Evolutionary conservation across 1,139 yeast genomes (phyloP), one percentile per base, ranked within the genome.

Genomic region (Petasospora fabianii): DNA sequence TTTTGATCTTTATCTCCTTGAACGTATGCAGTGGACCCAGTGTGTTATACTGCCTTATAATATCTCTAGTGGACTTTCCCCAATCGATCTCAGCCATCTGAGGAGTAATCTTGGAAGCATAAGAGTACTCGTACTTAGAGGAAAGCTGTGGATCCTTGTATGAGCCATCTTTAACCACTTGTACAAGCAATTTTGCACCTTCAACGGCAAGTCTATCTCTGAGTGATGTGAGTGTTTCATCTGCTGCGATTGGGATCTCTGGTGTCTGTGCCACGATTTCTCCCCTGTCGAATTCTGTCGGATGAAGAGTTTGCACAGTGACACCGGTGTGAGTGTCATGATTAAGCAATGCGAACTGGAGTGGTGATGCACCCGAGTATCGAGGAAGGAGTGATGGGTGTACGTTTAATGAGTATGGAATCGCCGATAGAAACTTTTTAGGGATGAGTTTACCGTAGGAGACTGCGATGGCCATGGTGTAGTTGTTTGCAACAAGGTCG

Each of bases 321-420:
- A 87, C 95, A 0, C 98, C 98, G 0, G 97, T 82, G 21, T 42
- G 48, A 1, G 48, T 31, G 48, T 84, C 92, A 37, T 70, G 70
- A 47, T 84, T 77, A 53, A 88, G 61, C 18, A 94, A 60, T 0
- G 96, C 81, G 46, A 78, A 73, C 49, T 92, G 97, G 6, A 94
- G 64, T 0, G 99, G 99, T 3, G 97, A 83, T 0, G 97, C 80
- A 0, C 99, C 99, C 2, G 90, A 74, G 54, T 85, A 80, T 36
- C 64, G 66, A 0, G 98, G 98, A 11, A 92, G 68, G 14, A 90
- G 60, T 0, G 97, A 87, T 0, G 99, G 99, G 58, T 92, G 99
- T 0, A 92, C 90, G 56, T 92, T 92, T 18, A 92, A 56, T 0
- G 97, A 95, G 54, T 62, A 77, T 9, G 62, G 59, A 30, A 82